These are phyloP conservation scores for Hypoxylon sp. DNA, from an alignment of 2,329 filamentous ascomycete genomes.

Conservation along the genomic window DNA sequence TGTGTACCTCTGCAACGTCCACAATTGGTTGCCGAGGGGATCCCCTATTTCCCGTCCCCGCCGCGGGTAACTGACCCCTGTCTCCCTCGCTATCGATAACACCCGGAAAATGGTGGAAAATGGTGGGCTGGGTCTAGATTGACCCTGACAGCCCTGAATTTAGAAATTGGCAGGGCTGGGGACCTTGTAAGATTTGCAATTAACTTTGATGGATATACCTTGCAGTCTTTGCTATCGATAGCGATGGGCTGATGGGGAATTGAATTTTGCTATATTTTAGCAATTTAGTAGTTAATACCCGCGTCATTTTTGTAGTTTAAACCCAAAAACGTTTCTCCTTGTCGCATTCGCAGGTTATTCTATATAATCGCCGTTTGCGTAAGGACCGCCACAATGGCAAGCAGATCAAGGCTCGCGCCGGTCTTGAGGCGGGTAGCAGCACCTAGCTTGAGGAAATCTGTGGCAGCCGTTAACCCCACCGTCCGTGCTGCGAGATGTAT, in stretches of 20 bases:
- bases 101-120: conserved; percentile 30
- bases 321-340: background rate
- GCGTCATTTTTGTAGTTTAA: conserved; percentile 17
- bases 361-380: conserved; percentile 5
- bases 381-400: conserved; percentile 47
- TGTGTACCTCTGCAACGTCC: conserved; percentile 43
- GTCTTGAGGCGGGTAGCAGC: conserved; percentile 49
- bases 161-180: conserved; percentile 25
- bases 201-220: background rate
- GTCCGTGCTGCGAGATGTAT: conserved; percentile 45
- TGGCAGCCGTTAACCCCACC: conserved; percentile 22
- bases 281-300: conserved; percentile 5
- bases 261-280: conserved; percentile 29
- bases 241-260: conserved; percentile 27
- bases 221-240: conserved; percentile 16
- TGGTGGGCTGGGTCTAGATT: conserved; percentile 12
- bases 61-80: conserved; percentile 4
- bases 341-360: conserved; percentile 5
- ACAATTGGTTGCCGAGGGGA: conserved; percentile 53
- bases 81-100: conserved; percentile 33
- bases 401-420: conserved; percentile 51
- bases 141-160: conserved; percentile 20
- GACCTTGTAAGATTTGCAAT: conserved; percentile 22
- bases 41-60: conserved; percentile 51
- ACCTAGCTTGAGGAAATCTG: conserved; percentile 43